phyloP scores from a whole-genome alignment of 2,329 filamentous ascomycete genomes.

The Ceratocystis huliohia region DNA sequence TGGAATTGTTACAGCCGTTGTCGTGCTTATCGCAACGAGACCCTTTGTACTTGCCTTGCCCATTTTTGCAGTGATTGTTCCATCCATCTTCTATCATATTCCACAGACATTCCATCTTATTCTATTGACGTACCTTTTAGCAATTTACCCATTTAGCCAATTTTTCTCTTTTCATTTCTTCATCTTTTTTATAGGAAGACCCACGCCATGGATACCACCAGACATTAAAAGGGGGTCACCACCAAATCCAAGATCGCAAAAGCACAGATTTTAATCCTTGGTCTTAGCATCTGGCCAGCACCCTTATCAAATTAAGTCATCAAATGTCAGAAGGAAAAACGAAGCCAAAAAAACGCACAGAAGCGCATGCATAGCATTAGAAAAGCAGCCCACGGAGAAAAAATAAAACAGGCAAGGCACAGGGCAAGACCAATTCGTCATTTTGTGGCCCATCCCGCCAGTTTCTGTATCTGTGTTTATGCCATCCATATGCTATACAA shows the following conservation, averaged over 20 bases:
- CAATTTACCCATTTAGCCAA: too few species aligned
- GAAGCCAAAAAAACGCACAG: background rate
- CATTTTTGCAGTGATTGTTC: background rate
- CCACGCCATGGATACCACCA: background rate
- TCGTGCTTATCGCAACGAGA: background rate
- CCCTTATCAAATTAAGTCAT: background rate
- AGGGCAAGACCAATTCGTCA: slow-evolving; percentile 1
- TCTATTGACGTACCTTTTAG: background rate
- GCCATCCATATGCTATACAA: background rate
- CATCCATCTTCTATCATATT: background rate
- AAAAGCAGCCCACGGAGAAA: slow-evolving; percentile 6
- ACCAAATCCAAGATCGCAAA: background rate
- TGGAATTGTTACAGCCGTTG: background rate
- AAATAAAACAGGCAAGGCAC: slow-evolving; percentile 4
- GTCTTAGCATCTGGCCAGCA: background rate
- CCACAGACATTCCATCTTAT: background rate
- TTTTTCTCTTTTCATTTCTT: too few species aligned
- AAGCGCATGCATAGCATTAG: background rate
- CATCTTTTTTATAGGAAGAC: background rate
- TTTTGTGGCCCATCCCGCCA: background rate
- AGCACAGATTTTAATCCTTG: slow-evolving; percentile 17
- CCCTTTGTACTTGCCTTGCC: background rate
- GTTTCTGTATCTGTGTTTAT: background rate
- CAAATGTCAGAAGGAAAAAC: background rate
- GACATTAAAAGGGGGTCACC: background rate